Evolutionary conservation across 306 rosid species (phyloP).

Genomic region (Acmispon strigosus): DNA sequence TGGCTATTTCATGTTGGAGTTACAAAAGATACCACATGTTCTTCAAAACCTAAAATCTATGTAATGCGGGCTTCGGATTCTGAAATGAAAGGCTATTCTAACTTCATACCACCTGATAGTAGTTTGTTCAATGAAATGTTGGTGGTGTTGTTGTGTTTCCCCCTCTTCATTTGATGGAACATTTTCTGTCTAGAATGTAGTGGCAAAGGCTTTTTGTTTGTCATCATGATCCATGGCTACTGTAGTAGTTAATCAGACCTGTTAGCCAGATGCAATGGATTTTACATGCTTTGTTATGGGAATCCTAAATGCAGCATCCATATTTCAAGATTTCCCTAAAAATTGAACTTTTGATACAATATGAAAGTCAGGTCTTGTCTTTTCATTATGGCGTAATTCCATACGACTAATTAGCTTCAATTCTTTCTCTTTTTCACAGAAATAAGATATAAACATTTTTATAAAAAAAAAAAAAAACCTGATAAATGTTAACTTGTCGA

Average conservation of each 20-base stretch:
- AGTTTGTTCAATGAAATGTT: not conserved
- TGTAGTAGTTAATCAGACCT: not conserved
- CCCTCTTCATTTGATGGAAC: not conserved
- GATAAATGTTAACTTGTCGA: not conserved
- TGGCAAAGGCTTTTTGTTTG: not conserved
- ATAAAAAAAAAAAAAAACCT: not conserved
- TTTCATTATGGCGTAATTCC: not conserved
- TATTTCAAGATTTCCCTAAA: not conserved
- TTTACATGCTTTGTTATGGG: not conserved
- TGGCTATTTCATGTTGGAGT: not conserved
- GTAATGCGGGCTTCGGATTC: not conserved
- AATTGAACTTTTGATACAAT: not conserved
- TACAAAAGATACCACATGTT: not conserved
- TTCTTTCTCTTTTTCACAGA: not conserved
- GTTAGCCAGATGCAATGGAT: not conserved
- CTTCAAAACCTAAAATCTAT: not conserved
- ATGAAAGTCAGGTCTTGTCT: no score
- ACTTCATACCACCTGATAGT: not conserved
- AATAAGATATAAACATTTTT: not conserved
- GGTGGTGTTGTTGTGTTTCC: not conserved
- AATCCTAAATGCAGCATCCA: not conserved
- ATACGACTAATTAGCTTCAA: not conserved
- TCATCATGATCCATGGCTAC: not conserved
- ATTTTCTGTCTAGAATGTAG: not conserved
- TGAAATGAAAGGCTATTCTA: not conserved